Percentiles rank a stretch among this genome's conserved stretches.
Conservation (phyloP, 768 basidiomycete genomes). For the Aureoboletus auriporus region DNA sequence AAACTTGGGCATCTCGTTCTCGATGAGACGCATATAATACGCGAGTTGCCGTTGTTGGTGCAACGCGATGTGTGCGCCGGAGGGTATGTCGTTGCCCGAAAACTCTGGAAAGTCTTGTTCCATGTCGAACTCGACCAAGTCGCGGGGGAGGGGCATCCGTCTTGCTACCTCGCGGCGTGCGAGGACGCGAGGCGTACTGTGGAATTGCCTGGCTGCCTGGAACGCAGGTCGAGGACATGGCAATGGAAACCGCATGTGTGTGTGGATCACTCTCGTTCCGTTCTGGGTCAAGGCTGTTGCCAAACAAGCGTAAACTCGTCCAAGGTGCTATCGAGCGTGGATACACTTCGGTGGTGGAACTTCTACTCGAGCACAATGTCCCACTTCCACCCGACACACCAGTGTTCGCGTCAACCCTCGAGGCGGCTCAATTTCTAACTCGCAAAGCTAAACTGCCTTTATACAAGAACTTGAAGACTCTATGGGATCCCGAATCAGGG, state of each 20-base stretch:
- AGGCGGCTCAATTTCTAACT: too few relatives aligned
- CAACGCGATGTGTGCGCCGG: conserved; percentile 67
- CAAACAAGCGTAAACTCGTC: conserved; percentile 26
- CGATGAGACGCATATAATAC: conserved; percentile 80
- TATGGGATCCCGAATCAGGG: too few relatives aligned
- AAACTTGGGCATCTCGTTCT: conserved; percentile 84
- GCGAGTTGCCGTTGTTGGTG: conserved; percentile 70
- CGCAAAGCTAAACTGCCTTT: too few relatives aligned
- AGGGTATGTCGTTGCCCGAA: conserved; percentile 56
- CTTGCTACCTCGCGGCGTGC: conserved; percentile 17
- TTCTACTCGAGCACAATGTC: too few relatives aligned
- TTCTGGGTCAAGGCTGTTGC: background rate
- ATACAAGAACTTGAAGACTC: too few relatives aligned
- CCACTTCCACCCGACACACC: too few relatives aligned
- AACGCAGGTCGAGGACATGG: conserved; percentile 14
- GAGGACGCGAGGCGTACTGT: conserved; percentile 17
- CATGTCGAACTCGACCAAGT: conserved; percentile 31
- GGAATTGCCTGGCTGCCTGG: conserved; percentile 18
- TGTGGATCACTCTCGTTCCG: background rate
- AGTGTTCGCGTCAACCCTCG: too few relatives aligned
- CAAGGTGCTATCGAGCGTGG: too few relatives aligned
- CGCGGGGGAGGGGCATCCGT: conserved; percentile 37
- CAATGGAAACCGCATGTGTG: conserved; percentile 19
- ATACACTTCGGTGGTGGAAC: too few relatives aligned
- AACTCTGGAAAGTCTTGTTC: conserved; percentile 34